Percentiles rank a stretch among this genome's conserved stretches.
Conservation (phyloP, 2,329 filamentous ascomycete genomes). For the Exophiala lecanii-corni region DNA sequence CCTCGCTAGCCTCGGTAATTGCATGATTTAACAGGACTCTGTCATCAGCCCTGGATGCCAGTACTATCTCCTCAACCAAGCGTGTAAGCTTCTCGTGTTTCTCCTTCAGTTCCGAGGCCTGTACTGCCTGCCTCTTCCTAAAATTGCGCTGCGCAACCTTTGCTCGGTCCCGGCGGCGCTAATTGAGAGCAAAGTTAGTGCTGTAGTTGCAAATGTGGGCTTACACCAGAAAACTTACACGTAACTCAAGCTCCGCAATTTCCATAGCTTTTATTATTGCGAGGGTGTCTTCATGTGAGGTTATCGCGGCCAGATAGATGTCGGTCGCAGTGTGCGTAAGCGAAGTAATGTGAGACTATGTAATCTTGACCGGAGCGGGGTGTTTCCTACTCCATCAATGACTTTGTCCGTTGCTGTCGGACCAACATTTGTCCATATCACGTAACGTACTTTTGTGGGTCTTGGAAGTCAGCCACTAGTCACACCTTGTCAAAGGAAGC, state of each 20-base stretch:
- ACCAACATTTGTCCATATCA: no score
- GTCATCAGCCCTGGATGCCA: neutral
- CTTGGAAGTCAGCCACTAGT: no score
- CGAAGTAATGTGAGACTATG: no score
- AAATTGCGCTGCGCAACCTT: slow-evolving; percentile 5
- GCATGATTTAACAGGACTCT: neutral
- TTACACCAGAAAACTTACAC: slow-evolving; percentile 8
- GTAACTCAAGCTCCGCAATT: neutral
- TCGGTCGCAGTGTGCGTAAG: no score
- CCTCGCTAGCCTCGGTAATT: slow-evolving; percentile 2
- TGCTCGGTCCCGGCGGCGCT: slow-evolving; percentile 12
- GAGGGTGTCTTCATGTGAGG: no score
- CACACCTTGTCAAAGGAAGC: no score
- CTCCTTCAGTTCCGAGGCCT: slow-evolving; percentile 1
- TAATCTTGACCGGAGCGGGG: no score
- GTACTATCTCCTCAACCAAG: slow-evolving; percentile 3
- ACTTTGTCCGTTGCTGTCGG: no score
- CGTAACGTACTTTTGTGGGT: no score
- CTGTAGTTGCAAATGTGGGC: slow-evolving; percentile 9
- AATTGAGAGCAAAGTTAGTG: slow-evolving; percentile 44
- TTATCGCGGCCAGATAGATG: no score
- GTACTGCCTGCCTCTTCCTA: slow-evolving; percentile 1
- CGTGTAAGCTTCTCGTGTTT: slow-evolving; percentile 2
- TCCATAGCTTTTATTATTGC: no score
- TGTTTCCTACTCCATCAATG: no score